Percentiles rank a stretch among this genome's conserved stretches.
These are phyloP conservation scores for Alternaria triticimaculans DNA, from an alignment of 2,329 filamentous ascomycete genomes.

Conservation along the genomic window DNA sequence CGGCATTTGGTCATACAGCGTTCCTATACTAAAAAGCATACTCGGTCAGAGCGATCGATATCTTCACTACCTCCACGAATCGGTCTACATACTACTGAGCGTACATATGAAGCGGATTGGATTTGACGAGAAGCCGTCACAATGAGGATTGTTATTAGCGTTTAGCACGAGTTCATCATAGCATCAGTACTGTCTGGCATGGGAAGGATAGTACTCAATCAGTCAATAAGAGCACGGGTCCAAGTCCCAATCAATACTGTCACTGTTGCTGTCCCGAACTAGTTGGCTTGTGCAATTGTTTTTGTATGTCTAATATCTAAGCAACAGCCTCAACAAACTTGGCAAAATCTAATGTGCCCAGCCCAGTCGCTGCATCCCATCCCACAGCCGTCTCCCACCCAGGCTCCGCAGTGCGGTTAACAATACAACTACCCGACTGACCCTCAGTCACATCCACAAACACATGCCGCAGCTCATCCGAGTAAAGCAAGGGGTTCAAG, in stretches of 20 bases:
- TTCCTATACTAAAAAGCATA: not conserved
- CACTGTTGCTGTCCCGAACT: not conserved
- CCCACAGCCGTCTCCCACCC: not conserved
- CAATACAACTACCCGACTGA: not conserved
- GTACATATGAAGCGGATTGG: not conserved
- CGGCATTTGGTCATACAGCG: not conserved
- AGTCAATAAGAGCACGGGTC: not conserved
- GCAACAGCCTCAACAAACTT: not conserved
- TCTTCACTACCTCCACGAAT: not conserved
- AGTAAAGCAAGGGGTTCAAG: not conserved
- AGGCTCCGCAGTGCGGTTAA: not conserved
- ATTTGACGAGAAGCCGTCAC: not conserved
- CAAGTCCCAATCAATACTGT: not conserved
- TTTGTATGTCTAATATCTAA: not conserved
- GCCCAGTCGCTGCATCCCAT: not conserved
- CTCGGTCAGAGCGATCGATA: not conserved
- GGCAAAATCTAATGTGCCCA: not conserved
- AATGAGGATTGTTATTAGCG: not conserved
- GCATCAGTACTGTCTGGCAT: not conserved
- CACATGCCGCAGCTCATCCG: not conserved
- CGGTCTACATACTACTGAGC: not conserved
- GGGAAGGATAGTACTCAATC: not conserved
- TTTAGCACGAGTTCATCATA: not conserved
- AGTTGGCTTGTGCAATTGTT: not conserved
- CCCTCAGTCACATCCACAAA: not conserved